Evolutionary conservation across 1,284 basidiomycete species (phyloP).

Genomic region (Abortiporus biennis): DNA sequence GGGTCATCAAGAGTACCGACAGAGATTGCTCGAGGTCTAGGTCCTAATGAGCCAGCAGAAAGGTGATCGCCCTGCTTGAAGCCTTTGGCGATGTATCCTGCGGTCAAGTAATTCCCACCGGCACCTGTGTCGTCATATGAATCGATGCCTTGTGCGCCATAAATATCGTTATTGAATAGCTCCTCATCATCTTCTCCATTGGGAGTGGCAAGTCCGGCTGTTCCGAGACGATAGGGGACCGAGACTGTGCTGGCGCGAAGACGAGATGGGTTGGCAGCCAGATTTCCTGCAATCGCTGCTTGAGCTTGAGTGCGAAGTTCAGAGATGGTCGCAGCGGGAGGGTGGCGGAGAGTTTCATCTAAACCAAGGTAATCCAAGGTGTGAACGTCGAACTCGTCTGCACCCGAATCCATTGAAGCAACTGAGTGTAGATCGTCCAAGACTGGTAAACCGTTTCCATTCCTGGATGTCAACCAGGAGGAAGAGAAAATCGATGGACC

Average conservation of each 20-base stretch:
- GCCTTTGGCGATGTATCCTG: slow-evolving; percentile 61
- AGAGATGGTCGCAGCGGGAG: slow-evolving; percentile 76
- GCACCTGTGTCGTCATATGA: slow-evolving; percentile 48
- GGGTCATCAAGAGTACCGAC: slow-evolving; percentile 86
- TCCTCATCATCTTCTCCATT: slow-evolving; percentile 67
- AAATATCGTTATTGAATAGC: slow-evolving; percentile 56
- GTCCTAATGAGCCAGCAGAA: slow-evolving; percentile 31
- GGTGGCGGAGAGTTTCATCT: slow-evolving; percentile 64
- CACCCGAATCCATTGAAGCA: slow-evolving; percentile 68
- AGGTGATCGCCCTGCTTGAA: slow-evolving; percentile 72
- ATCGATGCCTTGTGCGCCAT: slow-evolving; percentile 36
- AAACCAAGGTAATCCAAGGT: slow-evolving; percentile 94
- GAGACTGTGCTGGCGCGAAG: slow-evolving; percentile 89
- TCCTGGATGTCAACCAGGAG: slow-evolving; percentile 74
- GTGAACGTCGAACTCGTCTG: slow-evolving; percentile 86
- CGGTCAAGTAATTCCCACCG: slow-evolving; percentile 39
- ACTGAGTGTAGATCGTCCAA: slow-evolving; percentile 77
- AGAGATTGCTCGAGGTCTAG: slow-evolving; percentile 84
- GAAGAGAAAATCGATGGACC: slow-evolving; percentile 83
- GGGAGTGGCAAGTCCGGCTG: slow-evolving; percentile 53
- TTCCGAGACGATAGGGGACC: slow-evolving; percentile 67
- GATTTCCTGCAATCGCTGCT: slow-evolving; percentile 78
- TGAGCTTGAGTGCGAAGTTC: slow-evolving; percentile 85
- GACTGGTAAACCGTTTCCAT: slow-evolving; percentile 52
- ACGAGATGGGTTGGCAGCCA: slow-evolving; percentile 68